Conservation (phyloP, 441 rosid species). For the Croton setiger region DNA sequence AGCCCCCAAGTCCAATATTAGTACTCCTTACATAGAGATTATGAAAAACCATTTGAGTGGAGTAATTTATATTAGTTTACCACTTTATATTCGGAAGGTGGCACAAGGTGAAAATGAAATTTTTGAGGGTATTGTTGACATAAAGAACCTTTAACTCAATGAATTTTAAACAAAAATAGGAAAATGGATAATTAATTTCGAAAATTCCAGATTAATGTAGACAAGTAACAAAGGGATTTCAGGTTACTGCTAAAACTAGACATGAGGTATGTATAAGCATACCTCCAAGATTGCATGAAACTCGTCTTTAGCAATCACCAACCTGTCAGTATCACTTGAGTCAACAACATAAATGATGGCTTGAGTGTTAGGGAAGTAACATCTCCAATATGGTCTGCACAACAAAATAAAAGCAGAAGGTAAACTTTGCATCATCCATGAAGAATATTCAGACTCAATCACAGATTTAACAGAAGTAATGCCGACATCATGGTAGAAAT, state of each 20-base stretch:
- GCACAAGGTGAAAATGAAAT: too few relatives aligned
- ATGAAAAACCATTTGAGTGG: too few relatives aligned
- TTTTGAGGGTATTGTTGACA: too few relatives aligned
- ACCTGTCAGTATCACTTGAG: conserved; percentile 89
- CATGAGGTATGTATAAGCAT: conserved; percentile 13
- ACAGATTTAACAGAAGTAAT: not conserved
- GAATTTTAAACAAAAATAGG: too few relatives aligned
- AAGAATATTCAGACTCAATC: not conserved
- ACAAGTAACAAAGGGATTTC: not conserved
- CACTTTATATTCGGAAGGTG: too few relatives aligned
- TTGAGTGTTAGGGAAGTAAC: conserved; percentile 94
- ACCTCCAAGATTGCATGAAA: conserved; percentile 97
- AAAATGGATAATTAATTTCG: too few relatives aligned
- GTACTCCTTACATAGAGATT: not conserved
- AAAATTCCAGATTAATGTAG: too few relatives aligned
- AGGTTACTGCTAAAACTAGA: not conserved
- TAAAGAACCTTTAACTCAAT: too few relatives aligned
- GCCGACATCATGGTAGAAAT: not conserved
- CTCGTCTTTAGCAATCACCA: conserved; percentile 84
- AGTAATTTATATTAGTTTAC: too few relatives aligned
- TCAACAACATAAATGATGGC: conserved; percentile 93
- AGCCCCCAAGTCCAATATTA: not conserved
- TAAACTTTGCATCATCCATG: conserved; percentile 11
- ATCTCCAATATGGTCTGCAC: conserved; percentile 95
- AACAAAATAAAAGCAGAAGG: conserved; percentile 17